A percentile compares a stretch with the other conserved stretches of the same genome.
Conservation (phyloP, 225 moss, liverwort and hornwort species). For the Bryum argenteum region DNA sequence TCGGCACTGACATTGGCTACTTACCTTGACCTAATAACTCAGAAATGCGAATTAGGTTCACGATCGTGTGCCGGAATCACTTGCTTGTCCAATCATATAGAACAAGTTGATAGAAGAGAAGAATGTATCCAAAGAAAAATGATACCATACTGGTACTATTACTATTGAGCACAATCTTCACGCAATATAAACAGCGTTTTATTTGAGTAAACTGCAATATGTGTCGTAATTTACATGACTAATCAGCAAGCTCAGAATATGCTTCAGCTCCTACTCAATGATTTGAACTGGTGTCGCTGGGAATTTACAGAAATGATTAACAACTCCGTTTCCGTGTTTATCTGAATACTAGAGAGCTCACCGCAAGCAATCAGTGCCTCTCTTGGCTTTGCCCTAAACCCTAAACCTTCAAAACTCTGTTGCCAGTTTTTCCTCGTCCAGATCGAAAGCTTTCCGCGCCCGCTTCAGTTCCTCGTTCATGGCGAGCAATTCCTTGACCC, state of each 20-base stretch:
- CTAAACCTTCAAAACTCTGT: constrained; percentile 47
- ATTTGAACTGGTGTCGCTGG: neutral
- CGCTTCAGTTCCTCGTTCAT: constrained; percentile 75
- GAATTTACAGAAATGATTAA: constrained; percentile 16
- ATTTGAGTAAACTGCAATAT: constrained; percentile 16
- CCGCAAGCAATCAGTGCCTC: neutral
- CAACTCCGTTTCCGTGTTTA: constrained; percentile 1
- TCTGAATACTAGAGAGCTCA: constrained; percentile 8
- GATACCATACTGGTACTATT: neutral
- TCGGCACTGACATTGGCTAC: neutral
- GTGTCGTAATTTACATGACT: constrained; percentile 11
- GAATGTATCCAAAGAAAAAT: neutral
- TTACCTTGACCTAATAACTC: neutral
- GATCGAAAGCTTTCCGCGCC: constrained; percentile 64
- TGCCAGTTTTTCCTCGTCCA: constrained; percentile 69
- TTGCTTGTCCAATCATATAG: too few relatives aligned
- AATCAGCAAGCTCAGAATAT: neutral
- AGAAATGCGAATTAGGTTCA: too few relatives aligned
- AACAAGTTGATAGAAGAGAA: neutral
- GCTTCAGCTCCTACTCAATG: neutral
- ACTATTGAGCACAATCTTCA: neutral
- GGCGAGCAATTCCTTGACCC: constrained; percentile 65
- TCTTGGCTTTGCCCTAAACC: neutral
- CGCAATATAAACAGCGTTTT: neutral
- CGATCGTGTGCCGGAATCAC: too few relatives aligned